Evolutionary conservation across 768 basidiomycete species (phyloP), one percentile per base, ranked within the genome.

Genomic region (Coprinopsis cinerea): DNA sequence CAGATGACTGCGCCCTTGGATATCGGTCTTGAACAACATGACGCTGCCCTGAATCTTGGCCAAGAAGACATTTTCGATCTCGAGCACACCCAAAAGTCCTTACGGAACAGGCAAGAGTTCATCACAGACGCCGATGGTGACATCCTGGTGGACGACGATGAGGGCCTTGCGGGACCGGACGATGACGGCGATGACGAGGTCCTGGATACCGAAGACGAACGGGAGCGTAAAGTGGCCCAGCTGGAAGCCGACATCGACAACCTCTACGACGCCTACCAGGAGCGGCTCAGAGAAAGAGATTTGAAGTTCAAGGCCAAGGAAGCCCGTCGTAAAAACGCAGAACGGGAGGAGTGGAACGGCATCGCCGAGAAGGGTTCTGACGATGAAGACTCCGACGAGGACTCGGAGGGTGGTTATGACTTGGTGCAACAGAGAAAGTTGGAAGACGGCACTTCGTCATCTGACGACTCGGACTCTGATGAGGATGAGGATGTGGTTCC

Each of bases 1-100:
- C 86, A 90, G 61, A 99, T 99, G 96, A 90, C 88, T 11, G 92
- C 92, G 17, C 96, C 96, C n/a, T 71, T 94, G 56, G 96, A 97
- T 58, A 93, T 98, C 55, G 94, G 93, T 63, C 66, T 93, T 52
- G 90, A 92, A 59, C 87, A 88, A 58, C 74, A 78, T 46, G 92
- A 95, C 55, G 69, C 80, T 2, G 75, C 86, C 15, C 74, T 95
- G 15, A 73, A 69, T n/a, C 62, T 78, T 20, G 89, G 88, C 4
- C 85, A 88, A 58, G 87, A 84, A 22, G 93, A 98, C 57, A 72
- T 96, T 20, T 98, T 98, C 59, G 91, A 94, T 60, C 77, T 98
- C 35, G 81, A 72, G 43, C 71, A 75, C 37, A 78, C 82, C 4
- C 82, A 85, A 62, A 62, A 59, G 28, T 61, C 55, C 30, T 36